These are phyloP conservation scores for Plenodomus lindquistii DNA, from an alignment of 2,329 filamentous ascomycete genomes.

Conservation along the genomic window DNA sequence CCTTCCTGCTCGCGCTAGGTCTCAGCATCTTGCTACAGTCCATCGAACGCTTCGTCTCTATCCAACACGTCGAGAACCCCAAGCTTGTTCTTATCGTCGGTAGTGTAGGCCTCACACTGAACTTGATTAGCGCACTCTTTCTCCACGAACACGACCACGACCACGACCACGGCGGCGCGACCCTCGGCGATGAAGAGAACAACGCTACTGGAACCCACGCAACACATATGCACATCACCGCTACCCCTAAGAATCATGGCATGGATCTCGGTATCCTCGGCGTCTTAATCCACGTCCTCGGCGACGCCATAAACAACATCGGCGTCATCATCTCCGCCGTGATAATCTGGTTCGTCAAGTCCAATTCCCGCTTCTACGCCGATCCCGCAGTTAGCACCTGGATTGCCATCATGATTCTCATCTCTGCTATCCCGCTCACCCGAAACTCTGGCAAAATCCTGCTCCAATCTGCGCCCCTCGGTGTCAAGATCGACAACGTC, in stretches of 20 bases:
- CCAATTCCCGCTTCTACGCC: slow-evolving; percentile 66
- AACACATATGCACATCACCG: slow-evolving; percentile 31
- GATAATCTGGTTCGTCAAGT: slow-evolving; percentile 68
- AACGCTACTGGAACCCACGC: slow-evolving; percentile 19
- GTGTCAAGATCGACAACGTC: slow-evolving; percentile 64
- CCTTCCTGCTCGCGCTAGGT: slow-evolving; percentile 72
- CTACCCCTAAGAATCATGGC: slow-evolving; percentile 26
- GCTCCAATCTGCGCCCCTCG: slow-evolving; percentile 66
- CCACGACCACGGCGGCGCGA: slow-evolving; percentile 45
- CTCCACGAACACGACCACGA: slow-evolving; percentile 58
- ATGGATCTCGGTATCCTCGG: slow-evolving; percentile 71
- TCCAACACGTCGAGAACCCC: slow-evolving; percentile 64
- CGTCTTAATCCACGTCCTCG: slow-evolving; percentile 70
- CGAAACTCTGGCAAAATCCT: slow-evolving; percentile 67
- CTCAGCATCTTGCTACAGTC: slow-evolving; percentile 75
- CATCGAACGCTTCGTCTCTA: slow-evolving; percentile 68
- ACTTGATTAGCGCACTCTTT: slow-evolving; percentile 67
- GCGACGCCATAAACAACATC: slow-evolving; percentile 76
- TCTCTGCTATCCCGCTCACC: slow-evolving; percentile 65
- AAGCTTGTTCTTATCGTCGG: slow-evolving; percentile 71
- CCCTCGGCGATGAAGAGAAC: slow-evolving; percentile 21
- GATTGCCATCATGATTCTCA: slow-evolving; percentile 73
- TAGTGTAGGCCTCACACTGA: slow-evolving; percentile 67
- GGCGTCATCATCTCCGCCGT: slow-evolving; percentile 72
- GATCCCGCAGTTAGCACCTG: slow-evolving; percentile 71